Base-by-base conservation (phyloP, 306 rosid genomes). In the Ormosia semicastrata region DNA sequence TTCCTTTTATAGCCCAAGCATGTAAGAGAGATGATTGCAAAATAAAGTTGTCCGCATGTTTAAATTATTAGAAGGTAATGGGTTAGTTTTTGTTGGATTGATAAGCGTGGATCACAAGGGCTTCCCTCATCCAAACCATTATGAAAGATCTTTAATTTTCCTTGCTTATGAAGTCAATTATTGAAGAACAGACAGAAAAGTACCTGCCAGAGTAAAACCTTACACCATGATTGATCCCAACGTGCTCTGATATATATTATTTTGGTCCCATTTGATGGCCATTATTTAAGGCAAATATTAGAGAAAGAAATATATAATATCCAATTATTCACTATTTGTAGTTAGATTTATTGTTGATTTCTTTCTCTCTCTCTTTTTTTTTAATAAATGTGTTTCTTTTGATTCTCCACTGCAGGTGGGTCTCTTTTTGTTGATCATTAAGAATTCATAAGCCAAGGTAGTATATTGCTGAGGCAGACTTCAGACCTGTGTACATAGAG, bases 1-100 rank as follows among this genome's bases (percentile, higher is more conserved):
- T 82, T 82, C 76, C 80, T 53, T 54, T 73, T 64, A 43, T n/a
- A 40, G n/a, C 10, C 29, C 2, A 57, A 34, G 44, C 44, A 52
- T 50, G 54, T 33, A 40, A 17, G 5, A 62, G 36, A 33, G 47
- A 24, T 37, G 36, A 18, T 65, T 50, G 53, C 40, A 47, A 29
- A n/a, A 8, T 12, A 24, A 69, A 40, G 39, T 17, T 44, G 17
- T 10, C 3, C 17, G 59, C 40, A 8, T 65, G 29, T 32, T 44
- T 32, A 14, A 44, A 62, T 46, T 41, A 75, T 63, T 17, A 41
- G 5, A 2, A 29, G 44, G 40, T 14, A n/a, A 32, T 2, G 5
- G 13, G 12, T 43, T 59, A 40, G 58, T 75, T 60, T 59, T 75
- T 46, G 7, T 24, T 60, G 34, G 44, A 30, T 41, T 75, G 6